Percentiles rank a stretch among this genome's conserved stretches.
These are phyloP conservation scores for Multifurca ochricompacta DNA, from an alignment of 768 basidiomycete species.

Conservation along the genomic window DNA sequence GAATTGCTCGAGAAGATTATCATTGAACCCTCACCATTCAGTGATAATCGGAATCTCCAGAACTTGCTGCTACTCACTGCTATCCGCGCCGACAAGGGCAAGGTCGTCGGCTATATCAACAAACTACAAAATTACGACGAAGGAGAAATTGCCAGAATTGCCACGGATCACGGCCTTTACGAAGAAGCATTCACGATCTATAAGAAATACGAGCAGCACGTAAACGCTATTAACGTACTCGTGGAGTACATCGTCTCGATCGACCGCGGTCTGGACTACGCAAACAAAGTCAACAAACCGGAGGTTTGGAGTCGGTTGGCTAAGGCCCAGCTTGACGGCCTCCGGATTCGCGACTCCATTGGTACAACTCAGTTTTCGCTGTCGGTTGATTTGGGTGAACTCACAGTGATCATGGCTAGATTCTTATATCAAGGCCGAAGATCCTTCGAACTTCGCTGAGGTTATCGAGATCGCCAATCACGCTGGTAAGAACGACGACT, in stretches of 20 bases:
- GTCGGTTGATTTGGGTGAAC: background rate
- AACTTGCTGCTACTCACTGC: conserved; percentile 92
- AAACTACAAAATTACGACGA: conserved; percentile 94
- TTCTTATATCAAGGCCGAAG: conserved; percentile 96
- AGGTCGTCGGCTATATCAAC: conserved; percentile 97
- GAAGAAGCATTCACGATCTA: conserved; percentile 97
- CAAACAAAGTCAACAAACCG: conserved; percentile 91
- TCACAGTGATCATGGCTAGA: conserved; percentile 37
- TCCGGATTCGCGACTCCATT: conserved; percentile 96
- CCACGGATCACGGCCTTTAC: conserved; percentile 89
- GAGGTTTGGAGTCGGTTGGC: conserved; percentile 96
- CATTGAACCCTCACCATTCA: conserved; percentile 94
- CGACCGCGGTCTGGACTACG: conserved; percentile 93
- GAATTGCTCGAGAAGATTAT: conserved; percentile 98
- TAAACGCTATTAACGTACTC: conserved; percentile 91
- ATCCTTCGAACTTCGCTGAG: conserved; percentile 88
- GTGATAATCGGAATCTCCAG: conserved; percentile 94
- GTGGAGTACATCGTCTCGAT: conserved; percentile 98
- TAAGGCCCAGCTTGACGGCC: conserved; percentile 97
- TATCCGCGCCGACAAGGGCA: conserved; percentile 95
- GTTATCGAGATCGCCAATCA: conserved; percentile 94
- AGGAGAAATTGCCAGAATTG: conserved; percentile 92
- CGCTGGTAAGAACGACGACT: conserved; percentile 87
- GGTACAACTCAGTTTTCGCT: conserved; percentile 37
- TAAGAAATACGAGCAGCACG: conserved; percentile 95